These are phyloP conservation scores for Trypanosoma platydactyli DNA, from an alignment of 208 protist genomes.

Conservation along the genomic window DNA sequence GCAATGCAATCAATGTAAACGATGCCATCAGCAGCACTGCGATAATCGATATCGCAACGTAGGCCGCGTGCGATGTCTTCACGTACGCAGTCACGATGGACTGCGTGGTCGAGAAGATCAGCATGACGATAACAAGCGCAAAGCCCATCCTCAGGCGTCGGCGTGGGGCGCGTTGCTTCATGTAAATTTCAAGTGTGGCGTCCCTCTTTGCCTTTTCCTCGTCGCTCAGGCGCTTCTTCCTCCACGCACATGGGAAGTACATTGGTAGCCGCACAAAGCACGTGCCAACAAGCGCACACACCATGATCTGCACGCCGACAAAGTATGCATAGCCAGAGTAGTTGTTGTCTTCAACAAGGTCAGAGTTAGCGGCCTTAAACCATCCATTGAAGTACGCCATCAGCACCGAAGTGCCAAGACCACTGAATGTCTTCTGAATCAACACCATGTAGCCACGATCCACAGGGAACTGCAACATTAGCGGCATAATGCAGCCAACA, in stretches of 20 bases:
- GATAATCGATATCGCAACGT: slow-evolving; percentile 50
- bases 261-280: slow-evolving; percentile 58
- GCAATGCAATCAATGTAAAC: slow-evolving; percentile 60
- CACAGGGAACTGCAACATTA: slow-evolving; percentile 83
- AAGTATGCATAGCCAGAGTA: slow-evolving; percentile 67
- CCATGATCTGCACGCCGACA: slow-evolving; percentile 40
- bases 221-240: slow-evolving; percentile 37
- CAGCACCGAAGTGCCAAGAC: slow-evolving; percentile 73
- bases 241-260: slow-evolving; percentile 57
- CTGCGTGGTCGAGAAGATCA: slow-evolving; percentile 57
- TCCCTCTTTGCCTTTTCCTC: slow-evolving; percentile 49
- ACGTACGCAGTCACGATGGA: slow-evolving; percentile 60
- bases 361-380: slow-evolving; percentile 39
- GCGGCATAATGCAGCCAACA: slow-evolving; percentile 63
- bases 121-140: slow-evolving; percentile 33
- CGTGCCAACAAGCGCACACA: slow-evolving; percentile 36
- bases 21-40: slow-evolving; percentile 42
- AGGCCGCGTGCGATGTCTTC: slow-evolving; percentile 27
- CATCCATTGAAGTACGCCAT: slow-evolving; percentile 82
- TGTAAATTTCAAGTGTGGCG: slow-evolving; percentile 41
- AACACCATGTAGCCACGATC: slow-evolving; percentile 75
- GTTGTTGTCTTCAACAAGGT: slow-evolving; percentile 38
- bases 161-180: slow-evolving; percentile 42
- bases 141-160: slow-evolving; percentile 62
- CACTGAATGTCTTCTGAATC: slow-evolving; percentile 81